These are phyloP conservation scores for Trichoderma cornu-damae DNA, from an alignment of 2,329 filamentous ascomycete genomes.

Conservation along the genomic window DNA sequence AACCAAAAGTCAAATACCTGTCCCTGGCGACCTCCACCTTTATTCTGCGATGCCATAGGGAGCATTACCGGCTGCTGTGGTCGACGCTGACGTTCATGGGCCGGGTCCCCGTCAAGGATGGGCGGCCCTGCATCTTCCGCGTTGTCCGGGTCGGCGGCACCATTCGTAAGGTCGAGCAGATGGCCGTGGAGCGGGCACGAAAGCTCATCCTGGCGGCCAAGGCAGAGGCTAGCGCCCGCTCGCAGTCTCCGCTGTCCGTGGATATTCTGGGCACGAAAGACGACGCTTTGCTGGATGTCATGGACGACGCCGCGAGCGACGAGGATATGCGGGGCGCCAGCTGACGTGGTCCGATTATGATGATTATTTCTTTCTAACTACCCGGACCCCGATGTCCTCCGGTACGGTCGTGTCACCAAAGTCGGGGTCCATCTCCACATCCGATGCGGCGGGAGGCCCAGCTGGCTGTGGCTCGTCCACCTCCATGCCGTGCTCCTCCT, in stretches of 20 bases:
- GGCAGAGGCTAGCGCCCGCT: constrained; percentile 31
- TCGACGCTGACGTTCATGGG: constrained; percentile 78
- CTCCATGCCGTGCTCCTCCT: constrained; percentile 37
- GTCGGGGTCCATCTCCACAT: constrained; percentile 38
- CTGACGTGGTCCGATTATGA: constrained; percentile 32
- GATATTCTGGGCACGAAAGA: constrained; percentile 27
- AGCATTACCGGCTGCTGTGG: constrained; percentile 85
- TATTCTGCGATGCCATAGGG: constrained; percentile 77
- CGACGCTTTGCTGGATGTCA: constrained; percentile 39
- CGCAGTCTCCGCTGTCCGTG: constrained; percentile 22
- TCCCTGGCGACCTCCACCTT: constrained; percentile 90
- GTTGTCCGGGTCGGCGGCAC: constrained; percentile 88
- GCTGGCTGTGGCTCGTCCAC: constrained; percentile 27
- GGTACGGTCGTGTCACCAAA: constrained; percentile 50
- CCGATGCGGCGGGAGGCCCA: constrained; percentile 22
- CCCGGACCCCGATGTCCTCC: constrained; percentile 62
- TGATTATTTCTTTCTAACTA: constrained; percentile 57
- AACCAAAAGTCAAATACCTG: constrained; percentile 76
- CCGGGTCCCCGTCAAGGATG: constrained; percentile 55
- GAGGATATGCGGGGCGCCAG: constrained; percentile 43
- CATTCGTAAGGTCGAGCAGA: constrained; percentile 85
- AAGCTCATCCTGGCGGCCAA: constrained; percentile 64
- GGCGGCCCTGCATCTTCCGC: constrained; percentile 68
- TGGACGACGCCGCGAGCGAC: constrained; percentile 39
- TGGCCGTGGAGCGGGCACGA: constrained; percentile 74